Evolutionary conservation across 1,284 basidiomycete genomes (phyloP).

Genomic region (Heterobasidion irregulare): DNA sequence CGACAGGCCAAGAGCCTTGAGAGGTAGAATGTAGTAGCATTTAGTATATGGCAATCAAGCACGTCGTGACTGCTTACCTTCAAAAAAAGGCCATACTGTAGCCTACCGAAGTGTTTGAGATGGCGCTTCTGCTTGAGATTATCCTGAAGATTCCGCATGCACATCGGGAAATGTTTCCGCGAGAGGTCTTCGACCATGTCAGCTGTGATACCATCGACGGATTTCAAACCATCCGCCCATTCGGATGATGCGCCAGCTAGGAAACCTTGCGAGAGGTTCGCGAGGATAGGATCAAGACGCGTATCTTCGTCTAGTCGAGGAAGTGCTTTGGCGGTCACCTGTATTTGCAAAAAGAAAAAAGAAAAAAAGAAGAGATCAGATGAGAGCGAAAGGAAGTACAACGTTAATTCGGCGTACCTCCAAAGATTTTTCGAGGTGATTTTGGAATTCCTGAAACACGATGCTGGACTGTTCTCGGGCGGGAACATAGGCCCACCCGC

Average conservation of each 20-base stretch:
- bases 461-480: constrained; percentile 78
- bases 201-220: constrained; percentile 71
- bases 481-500: constrained; percentile 90
- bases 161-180: constrained; percentile 87
- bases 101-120: constrained; percentile 86
- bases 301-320: constrained; percentile 96
- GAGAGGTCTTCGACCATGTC: constrained; percentile 93
- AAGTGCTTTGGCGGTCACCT: constrained; percentile 83
- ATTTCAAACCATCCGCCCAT: constrained; percentile 50
- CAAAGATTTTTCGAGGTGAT: constrained; percentile 68
- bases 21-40: not conserved
- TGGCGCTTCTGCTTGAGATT: constrained; percentile 75
- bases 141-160: constrained; percentile 91
- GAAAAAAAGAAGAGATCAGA: not conserved
- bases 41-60: too few species aligned
- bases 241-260: constrained; percentile 85
- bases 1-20: constrained; percentile 83
- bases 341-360: constrained; percentile 7
- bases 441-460: constrained; percentile 83
- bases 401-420: constrained; percentile 44
- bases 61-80: constrained; percentile 48
- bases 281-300: constrained; percentile 84
- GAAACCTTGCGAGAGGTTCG: constrained; percentile 93
- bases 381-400: not conserved
- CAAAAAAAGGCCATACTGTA: constrained; percentile 93